phyloP scores from a whole-genome alignment of 345 rosid species.

The Punica granatum region DNA sequence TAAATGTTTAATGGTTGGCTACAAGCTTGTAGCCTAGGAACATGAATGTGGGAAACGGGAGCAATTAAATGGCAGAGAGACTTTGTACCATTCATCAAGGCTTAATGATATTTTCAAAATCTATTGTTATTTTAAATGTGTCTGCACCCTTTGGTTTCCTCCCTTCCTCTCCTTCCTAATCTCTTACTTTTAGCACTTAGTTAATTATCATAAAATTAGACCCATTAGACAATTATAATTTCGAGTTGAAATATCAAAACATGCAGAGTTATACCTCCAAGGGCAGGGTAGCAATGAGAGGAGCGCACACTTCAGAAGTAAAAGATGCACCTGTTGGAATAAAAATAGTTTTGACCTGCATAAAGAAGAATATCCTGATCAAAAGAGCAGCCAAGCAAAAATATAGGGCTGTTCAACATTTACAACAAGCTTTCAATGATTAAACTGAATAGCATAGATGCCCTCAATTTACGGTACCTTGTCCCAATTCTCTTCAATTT shows the following conservation, averaged over 20 bases:
- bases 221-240: background rate
- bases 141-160: background rate
- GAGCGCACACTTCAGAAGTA: conserved; percentile 68
- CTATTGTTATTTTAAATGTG: background rate
- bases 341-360: conserved; percentile 77
- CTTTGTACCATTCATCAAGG: background rate
- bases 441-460: background rate
- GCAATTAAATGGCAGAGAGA: too few relatives aligned
- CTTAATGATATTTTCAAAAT: background rate
- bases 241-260: background rate
- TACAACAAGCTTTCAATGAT: background rate
- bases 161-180: background rate
- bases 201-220: background rate
- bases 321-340: conserved; percentile 61
- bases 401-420: background rate
- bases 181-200: background rate
- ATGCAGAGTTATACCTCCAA: conserved; percentile 56
- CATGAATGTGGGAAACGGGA: too few relatives aligned
- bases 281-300: conserved; percentile 89
- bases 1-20: too few relatives aligned
- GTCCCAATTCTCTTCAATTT: conserved; percentile 98
- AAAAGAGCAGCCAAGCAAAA: background rate
- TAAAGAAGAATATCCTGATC: background rate
- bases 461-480: conserved; percentile 36
- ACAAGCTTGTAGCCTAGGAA: too few relatives aligned